A percentile compares a stretch with the other conserved stretches of the same genome.
Conservation (phyloP, 176 grass and related monocot genomes). For the Typha latifolia region DNA sequence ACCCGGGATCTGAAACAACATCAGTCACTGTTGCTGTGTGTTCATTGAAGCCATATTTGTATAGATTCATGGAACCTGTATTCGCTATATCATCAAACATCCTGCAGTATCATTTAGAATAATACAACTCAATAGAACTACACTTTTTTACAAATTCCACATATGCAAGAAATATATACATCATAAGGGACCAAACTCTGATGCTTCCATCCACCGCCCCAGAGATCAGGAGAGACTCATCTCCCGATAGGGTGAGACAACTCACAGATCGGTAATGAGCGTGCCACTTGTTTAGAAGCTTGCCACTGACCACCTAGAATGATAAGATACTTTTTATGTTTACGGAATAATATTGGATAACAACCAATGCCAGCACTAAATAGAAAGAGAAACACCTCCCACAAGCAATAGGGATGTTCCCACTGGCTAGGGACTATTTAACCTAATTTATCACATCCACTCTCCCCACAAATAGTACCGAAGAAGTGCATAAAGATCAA, state of each 20-base stretch:
- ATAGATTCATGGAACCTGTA: constrained; percentile 26
- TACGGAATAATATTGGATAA: too few species aligned
- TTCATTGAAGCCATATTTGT: constrained; percentile 58
- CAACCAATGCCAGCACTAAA: too few species aligned
- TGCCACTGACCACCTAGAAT: constrained; percentile 60
- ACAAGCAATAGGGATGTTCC: too few species aligned
- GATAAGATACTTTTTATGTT: not conserved
- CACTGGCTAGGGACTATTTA: too few species aligned
- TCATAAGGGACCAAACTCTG: constrained; percentile 87
- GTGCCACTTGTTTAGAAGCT: constrained; percentile 71
- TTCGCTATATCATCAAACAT: constrained; percentile 64
- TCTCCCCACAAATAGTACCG: too few species aligned
- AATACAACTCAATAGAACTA: constrained; percentile 13
- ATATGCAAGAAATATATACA: constrained; percentile 32
- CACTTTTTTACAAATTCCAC: constrained; percentile 9
- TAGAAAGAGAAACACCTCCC: too few species aligned
- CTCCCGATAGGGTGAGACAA: constrained; percentile 63
- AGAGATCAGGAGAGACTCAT: constrained; percentile 62
- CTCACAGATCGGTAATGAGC: constrained; percentile 74
- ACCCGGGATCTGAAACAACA: constrained; percentile 56
- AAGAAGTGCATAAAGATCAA: too few species aligned
- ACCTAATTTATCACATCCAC: too few species aligned
- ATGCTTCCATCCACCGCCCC: constrained; percentile 59
- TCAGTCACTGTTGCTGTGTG: constrained; percentile 60
- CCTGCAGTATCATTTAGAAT: constrained; percentile 26